Evolutionary conservation across 495 filamentous ascomycete species (phyloP).

Genomic region (Hypoxylon fragiforme): DNA sequence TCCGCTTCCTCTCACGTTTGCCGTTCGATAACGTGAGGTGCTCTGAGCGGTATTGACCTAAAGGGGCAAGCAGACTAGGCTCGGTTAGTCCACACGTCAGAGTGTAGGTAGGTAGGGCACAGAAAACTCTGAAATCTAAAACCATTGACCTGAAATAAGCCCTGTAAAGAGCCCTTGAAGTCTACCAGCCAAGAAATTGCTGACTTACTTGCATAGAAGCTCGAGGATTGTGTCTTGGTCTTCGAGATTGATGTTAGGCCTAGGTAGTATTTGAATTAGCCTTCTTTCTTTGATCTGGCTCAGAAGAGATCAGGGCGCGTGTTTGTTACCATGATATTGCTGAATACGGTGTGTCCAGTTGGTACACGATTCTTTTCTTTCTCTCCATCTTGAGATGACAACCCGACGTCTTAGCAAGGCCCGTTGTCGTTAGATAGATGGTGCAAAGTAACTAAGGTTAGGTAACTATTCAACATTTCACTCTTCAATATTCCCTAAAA

Average conservation of each 20-base stretch:
- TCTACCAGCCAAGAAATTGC: neutral
- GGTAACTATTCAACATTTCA: too few relatives aligned
- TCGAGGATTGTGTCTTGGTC: slow-evolving; percentile 59
- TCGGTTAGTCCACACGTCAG: too few relatives aligned
- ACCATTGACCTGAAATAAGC: too few relatives aligned
- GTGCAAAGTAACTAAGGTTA: neutral
- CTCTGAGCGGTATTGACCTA: slow-evolving; percentile 56
- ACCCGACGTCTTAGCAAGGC: too few relatives aligned
- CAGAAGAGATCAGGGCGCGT: neutral
- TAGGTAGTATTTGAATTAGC: slow-evolving; percentile 22
- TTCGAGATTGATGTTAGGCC: slow-evolving; percentile 52
- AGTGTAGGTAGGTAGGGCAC: slow-evolving; percentile 4
- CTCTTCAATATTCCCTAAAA: too few relatives aligned
- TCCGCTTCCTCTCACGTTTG: slow-evolving; percentile 51
- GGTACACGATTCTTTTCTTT: slow-evolving; percentile 45
- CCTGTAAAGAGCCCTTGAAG: neutral
- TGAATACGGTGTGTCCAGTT: slow-evolving; percentile 49
- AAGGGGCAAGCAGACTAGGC: slow-evolving; percentile 59
- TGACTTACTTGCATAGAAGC: slow-evolving; percentile 56
- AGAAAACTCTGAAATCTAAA: too few relatives aligned
- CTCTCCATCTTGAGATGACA: slow-evolving; percentile 35
- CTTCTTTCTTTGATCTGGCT: too few relatives aligned
- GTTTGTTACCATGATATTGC: slow-evolving; percentile 39
- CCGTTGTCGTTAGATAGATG: too few relatives aligned
- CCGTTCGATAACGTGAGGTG: slow-evolving; percentile 57